Percentiles rank a stretch among this genome's conserved stretches.
Evolutionary conservation across 352 stramenopile species (phyloP).

Genomic region (Phytophthora multivora): DNA sequence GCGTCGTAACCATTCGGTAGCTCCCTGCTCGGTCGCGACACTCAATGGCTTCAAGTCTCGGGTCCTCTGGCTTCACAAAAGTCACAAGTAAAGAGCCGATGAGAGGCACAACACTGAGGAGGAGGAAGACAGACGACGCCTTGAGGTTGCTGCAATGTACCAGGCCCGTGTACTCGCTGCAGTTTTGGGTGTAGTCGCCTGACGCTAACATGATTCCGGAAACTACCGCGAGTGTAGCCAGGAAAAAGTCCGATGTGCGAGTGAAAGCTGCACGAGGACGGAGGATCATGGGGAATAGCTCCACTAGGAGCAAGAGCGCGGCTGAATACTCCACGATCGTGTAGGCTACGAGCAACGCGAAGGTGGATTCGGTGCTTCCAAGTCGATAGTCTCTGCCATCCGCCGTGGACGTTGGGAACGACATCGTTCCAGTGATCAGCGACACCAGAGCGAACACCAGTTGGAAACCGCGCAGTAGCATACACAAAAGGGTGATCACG

Average conservation of each 20-base stretch:
- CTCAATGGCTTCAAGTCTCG: conserved; percentile 3
- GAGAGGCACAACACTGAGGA: conserved; percentile 39
- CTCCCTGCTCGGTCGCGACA: conserved; percentile 31
- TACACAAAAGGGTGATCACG: conserved; percentile 28
- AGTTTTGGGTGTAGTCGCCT: conserved; percentile 37
- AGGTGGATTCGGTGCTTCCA: conserved; percentile 32
- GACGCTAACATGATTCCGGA: conserved; percentile 30
- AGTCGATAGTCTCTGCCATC: conserved; percentile 25
- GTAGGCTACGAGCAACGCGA: conserved; percentile 33
- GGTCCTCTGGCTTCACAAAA: conserved; percentile 29
- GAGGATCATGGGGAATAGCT: conserved; percentile 39
- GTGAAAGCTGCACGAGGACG: conserved; percentile 35
- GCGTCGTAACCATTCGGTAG: conserved; percentile 32
- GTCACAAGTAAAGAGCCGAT: conserved; percentile 39
- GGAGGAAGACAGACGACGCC: conserved; percentile 37
- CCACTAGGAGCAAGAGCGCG: conserved; percentile 25
- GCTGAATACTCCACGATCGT: conserved; percentile 30
- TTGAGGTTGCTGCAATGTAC: conserved; percentile 51
- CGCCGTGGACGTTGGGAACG: conserved; percentile 15
- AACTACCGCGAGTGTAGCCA: conserved; percentile 34
- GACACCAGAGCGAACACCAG: conserved; percentile 35
- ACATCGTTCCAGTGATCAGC: conserved; percentile 28
- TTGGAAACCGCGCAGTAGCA: conserved; percentile 36
- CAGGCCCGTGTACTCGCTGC: conserved; percentile 32
- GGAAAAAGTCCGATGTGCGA: conserved; percentile 30